Base-by-base conservation (phyloP, 257 asterid genomes). In the Perilla frutescens region DNA sequence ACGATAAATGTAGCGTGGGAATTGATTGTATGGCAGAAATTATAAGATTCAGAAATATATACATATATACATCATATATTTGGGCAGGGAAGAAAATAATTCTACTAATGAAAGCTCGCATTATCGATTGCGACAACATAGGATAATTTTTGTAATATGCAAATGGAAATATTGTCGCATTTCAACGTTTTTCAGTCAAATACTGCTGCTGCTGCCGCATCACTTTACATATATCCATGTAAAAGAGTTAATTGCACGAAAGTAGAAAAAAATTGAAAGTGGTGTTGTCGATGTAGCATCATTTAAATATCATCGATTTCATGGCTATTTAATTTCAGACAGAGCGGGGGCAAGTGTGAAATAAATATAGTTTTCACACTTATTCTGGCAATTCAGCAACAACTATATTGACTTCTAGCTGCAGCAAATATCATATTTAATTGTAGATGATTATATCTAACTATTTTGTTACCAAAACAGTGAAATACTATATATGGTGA, bases 381-480 rank as follows among this genome's bases (percentile, higher is more conserved):
- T 20, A 0, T 20, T 20, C 26, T 20, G 26, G 26, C 26, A 20
- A 20, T 20, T 20, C 26, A 20, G 26, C 26, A 20, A 0, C 26
- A 20, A 20, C 26, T 20, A 20, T 34, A 10, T 45, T 45, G 51
- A 45, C 62, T 57, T 57, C 53, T 48, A 10, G 4, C 7, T 4
- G 40, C 6, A 29, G 11, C 15, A 14, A 14, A 2, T 15, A 15
- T 15, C 9, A 15, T n/a, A 14, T 53, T 53, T 14, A 26, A 48
- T 10, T 48, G 1, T 11, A 48, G 54, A 48, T 59, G 62, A 39
- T 31, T 57, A 31, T 9, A 12, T 36, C 5, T n/a, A 13, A 48
- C 72, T 48, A 53, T 49, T 49, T 36, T 11, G 29, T 53, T 14
- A 45, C 50, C 8, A 48, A 31, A 57, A 73, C 55, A 37, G 41